A percentile compares a stretch with the other conserved stretches of the same genome.
phyloP scores from a whole-genome alignment of 2,329 filamentous ascomycete species.

The Ceratocystis smalleyi region DNA sequence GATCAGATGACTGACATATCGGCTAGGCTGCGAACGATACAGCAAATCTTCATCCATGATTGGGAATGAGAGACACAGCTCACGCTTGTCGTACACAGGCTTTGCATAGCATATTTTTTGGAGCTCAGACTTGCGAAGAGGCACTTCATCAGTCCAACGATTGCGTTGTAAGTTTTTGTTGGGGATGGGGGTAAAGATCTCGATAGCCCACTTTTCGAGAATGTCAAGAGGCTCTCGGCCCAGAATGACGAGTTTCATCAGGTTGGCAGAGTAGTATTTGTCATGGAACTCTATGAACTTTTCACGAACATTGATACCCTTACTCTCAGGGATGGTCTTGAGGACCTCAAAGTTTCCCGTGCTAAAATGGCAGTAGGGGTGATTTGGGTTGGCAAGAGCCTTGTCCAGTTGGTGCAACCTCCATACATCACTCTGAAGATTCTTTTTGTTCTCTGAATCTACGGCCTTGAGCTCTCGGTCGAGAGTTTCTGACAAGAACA shows the following conservation, averaged over 20 bases:
- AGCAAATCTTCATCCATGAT: conserved; percentile 71
- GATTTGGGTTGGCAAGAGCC: conserved; percentile 68
- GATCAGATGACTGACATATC: conserved; percentile 77
- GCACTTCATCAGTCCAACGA: conserved; percentile 37
- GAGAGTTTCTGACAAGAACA: conserved; percentile 71
- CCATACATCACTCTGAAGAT: conserved; percentile 81
- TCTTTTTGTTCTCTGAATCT: conserved; percentile 96
- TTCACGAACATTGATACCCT: conserved; percentile 69
- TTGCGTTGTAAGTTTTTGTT: conserved; percentile 63
- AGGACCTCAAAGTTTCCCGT: conserved; percentile 79
- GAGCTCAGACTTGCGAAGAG: conserved; percentile 35
- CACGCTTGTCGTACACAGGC: conserved; percentile 75
- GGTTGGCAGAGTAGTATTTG: conserved; percentile 80
- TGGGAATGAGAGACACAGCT: conserved; percentile 66
- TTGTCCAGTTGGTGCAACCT: conserved; percentile 77
- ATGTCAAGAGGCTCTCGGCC: conserved; percentile 70
- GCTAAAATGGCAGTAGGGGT: conserved; percentile 82
- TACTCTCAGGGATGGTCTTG: conserved; percentile 63
- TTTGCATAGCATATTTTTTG: conserved; percentile 68
- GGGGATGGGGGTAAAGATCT: conserved; percentile 64
- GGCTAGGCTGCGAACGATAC: conserved; percentile 65
- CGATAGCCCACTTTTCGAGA: conserved; percentile 66
- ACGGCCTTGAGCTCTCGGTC: conserved; percentile 80
- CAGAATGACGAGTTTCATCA: conserved; percentile 80
- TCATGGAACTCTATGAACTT: conserved; percentile 89